Conservation (phyloP, 371 early-diverging fungal genomes). For the Mortierella sp. region DNA sequence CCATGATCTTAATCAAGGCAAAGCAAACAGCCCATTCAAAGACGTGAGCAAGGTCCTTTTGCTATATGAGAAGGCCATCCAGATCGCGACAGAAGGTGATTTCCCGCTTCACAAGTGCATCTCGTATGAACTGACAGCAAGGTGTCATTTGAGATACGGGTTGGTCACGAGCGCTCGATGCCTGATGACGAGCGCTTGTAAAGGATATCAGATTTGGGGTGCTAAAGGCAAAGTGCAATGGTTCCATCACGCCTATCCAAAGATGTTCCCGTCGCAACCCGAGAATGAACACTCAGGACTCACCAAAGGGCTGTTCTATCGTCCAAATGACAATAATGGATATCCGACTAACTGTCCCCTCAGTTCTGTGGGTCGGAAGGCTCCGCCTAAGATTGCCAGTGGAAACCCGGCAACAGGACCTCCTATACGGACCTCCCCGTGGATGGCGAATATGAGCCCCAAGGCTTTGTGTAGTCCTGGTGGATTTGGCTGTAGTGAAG, state of each 20-base stretch:
- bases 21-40: conserved; percentile 3
- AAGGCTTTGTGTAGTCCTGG: conserved; percentile 18
- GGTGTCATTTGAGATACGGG: conserved; percentile 34
- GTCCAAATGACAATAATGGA: conserved; percentile 14
- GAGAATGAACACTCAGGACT: conserved; percentile 13
- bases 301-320: conserved; percentile 25
- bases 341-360: background rate
- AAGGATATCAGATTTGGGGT: conserved; percentile 38
- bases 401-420: too few relatives aligned
- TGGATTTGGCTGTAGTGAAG: conserved; percentile 12
- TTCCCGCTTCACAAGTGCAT: conserved; percentile 41
- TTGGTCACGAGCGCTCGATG: conserved; percentile 29
- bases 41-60: conserved; percentile 20
- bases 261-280: conserved; percentile 23
- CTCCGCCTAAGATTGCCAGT: too few relatives aligned
- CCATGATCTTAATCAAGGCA: background rate
- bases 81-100: conserved; percentile 22
- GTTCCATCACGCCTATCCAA: conserved; percentile 33
- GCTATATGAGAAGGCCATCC: conserved; percentile 43
- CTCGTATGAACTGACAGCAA: conserved; percentile 38
- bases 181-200: conserved; percentile 32
- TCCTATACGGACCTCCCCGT: conserved; percentile 18
- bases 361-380: background rate
- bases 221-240: conserved; percentile 34
- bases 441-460: conserved; percentile 25